Conservation (phyloP, 208 protist genomes). For the Trypanosomatidae sp. region DNA sequence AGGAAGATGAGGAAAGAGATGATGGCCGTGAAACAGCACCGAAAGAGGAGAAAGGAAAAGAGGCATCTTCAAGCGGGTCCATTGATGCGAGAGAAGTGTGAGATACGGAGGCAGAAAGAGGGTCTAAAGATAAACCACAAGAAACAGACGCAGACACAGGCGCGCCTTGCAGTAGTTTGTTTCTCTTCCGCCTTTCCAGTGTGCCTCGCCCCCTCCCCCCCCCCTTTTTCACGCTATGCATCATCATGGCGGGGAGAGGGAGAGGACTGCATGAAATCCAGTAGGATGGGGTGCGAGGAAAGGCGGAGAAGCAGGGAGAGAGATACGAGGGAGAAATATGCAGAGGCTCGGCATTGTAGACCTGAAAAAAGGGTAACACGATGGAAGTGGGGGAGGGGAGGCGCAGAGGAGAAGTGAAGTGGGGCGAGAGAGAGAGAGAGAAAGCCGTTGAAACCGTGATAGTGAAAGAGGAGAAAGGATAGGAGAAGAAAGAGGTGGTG, state of each 20-base stretch:
- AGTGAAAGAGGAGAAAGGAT: not conserved
- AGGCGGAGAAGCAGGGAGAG: not conserved
- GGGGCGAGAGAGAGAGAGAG: not conserved
- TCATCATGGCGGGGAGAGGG: not conserved
- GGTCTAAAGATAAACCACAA: not conserved
- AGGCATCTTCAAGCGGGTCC: not conserved
- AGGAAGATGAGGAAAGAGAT: not conserved
- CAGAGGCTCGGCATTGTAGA: not conserved
- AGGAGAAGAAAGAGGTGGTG: not conserved
- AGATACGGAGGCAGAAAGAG: not conserved
- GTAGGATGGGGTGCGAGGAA: too few relatives aligned
- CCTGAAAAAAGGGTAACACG: not conserved
- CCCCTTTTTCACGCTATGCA: not conserved
- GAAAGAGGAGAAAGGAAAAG: not conserved
- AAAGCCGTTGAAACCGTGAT: not conserved
- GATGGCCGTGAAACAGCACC: not conserved
- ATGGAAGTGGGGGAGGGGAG: not conserved
- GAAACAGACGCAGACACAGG: not conserved
- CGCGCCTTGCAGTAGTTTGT: not conserved
- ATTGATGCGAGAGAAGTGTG: not conserved
- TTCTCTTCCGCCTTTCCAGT: not conserved
- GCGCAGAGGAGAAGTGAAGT: not conserved
- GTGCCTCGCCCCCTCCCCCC: not conserved
- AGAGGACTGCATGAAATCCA: not conserved
- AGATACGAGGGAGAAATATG: not conserved